These are phyloP conservation scores for Lentinula sp. DNA, from an alignment of 768 basidiomycete genomes.

Conservation along the genomic window DNA sequence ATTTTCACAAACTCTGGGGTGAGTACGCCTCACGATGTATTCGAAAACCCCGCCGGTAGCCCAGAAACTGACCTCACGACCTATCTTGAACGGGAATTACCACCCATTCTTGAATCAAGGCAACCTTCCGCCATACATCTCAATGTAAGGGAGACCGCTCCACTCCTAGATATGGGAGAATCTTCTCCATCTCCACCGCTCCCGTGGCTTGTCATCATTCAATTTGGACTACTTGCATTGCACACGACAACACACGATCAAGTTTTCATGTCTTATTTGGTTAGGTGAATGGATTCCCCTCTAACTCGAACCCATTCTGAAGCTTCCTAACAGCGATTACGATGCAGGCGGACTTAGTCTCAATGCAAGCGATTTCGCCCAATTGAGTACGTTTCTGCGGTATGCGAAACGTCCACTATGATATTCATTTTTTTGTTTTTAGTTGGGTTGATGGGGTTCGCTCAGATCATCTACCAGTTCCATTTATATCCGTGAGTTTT, in stretches of 20 bases:
- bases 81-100: neutral
- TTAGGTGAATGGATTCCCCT: slow-evolving; percentile 53
- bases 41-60: neutral
- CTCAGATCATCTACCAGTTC: slow-evolving; percentile 81
- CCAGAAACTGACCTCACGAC: neutral
- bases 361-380: slow-evolving; percentile 87
- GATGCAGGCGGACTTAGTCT: slow-evolving; percentile 82
- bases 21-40: neutral
- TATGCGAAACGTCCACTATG: neutral
- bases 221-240: slow-evolving; percentile 85
- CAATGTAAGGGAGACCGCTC: neutral
- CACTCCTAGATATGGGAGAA: neutral
- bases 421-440: neutral
- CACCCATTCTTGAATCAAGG: neutral
- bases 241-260: slow-evolving; percentile 91
- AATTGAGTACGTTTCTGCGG: slow-evolving; percentile 55
- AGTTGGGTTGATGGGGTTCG: slow-evolving; percentile 5
- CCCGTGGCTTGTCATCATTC: slow-evolving; percentile 79
- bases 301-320: neutral
- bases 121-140: neutral
- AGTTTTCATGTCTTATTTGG: slow-evolving; percentile 85
- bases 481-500: slow-evolving; percentile 78
- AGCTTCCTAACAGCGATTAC: slow-evolving; percentile 51
- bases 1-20: neutral
- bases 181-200: slow-evolving; percentile 24